Evolutionary conservation across 2,329 filamentous ascomycete species (phyloP), one percentile per base, ranked within the genome.

Genomic region (Alternaria hordeiaustralica): DNA sequence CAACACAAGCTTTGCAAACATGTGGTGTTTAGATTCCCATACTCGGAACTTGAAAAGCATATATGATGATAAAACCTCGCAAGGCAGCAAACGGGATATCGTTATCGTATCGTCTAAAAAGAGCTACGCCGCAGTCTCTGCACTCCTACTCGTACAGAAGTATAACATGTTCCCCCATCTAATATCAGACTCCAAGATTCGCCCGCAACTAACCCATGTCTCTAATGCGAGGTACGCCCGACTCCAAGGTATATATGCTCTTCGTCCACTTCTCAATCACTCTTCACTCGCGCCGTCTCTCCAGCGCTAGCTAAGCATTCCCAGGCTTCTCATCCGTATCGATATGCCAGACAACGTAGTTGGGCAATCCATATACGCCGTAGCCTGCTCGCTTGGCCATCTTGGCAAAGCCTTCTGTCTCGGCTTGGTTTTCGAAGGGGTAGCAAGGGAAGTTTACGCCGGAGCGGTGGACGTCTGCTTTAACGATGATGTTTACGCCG

Each of bases 321-420:
- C 94, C 93, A 33, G 89, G 88, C 86, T 97, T 97, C 84, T 99
- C 96, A 60, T 94, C 89, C 3, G 96, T 99, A 80, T 99, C 96
- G 75, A 97, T 92, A 79, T 99, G 96, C 96, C 96, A 99, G 63
- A 99, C 95, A 55, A 99, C 90, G 79, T 99, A 99, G 80, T 99
- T 99, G 45, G 95, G 96, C 60, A 99, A 85, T 49, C 96, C 96
- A 71, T 93, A 88, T 25, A 99, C 96, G 75, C 93, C 87, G 79
- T 97, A 98, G 47, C 96, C 96, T 18, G 96, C 96, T 67, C 94
- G 87, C 84, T 96, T 97, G 63, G 96, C 96, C 96, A 99, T 99
- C 81, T 96, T 97, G 41, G 96, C 96, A 77, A 99, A 99, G 7
- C 96, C 96, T 83, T 99, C 96, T 5, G 96, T 99, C 82, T 99